Base-by-base conservation (phyloP, 1,284 basidiomycete species). In the Wolfiporia cocos region DNA sequence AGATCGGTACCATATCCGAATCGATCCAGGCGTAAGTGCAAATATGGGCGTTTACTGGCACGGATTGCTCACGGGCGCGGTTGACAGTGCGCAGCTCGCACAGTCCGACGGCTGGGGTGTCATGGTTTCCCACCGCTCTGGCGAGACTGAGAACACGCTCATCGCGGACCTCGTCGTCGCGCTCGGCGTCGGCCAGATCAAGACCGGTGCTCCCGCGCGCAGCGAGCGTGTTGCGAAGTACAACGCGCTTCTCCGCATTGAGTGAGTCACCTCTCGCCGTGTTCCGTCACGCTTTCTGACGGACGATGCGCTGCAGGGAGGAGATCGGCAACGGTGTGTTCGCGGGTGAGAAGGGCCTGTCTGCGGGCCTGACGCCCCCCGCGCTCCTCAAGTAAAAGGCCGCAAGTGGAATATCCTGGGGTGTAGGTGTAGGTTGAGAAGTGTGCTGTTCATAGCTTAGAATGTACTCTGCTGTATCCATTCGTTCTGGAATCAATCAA, bases 1-100 rank as follows among this genome's bases (percentile, higher is more conserved):
- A 99, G 72, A 99, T 99, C 64, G 96, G 95, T 61, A 96, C 94
- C 54, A 95, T 99, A 71, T 93, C 93, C 47, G 96, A 99, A 73
- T 97, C 95, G 29, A 98, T 95, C 66, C 87, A 93, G 67, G 92
- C 92, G 83, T 87, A 58, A 44, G 86, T 74, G 26, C 17, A 37
- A 32, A 18, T 31, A 39, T 32, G 24, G 10, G 30, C 33, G 12
- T 33, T 7, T 14, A 28, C 14, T 7, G 9, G 7, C 26, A 28
- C 26, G 9, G 9, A 28, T 28, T 14, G 26, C 14, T 28, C 26
- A n/a, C n/a, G n/a, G n/a, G n/a, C n/a, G n/a, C n/a, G n/a, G n/a
- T n/a, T n/a, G 30, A 18, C 32, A 29, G 40, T 39, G 93, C 94
- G 47, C 93, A 97, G 70, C 91, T 99, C 61, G 70, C 94, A 42